These are phyloP conservation scores for Solanum tarapatanum DNA, from an alignment of 257 asterid species.

Conservation along the genomic window DNA sequence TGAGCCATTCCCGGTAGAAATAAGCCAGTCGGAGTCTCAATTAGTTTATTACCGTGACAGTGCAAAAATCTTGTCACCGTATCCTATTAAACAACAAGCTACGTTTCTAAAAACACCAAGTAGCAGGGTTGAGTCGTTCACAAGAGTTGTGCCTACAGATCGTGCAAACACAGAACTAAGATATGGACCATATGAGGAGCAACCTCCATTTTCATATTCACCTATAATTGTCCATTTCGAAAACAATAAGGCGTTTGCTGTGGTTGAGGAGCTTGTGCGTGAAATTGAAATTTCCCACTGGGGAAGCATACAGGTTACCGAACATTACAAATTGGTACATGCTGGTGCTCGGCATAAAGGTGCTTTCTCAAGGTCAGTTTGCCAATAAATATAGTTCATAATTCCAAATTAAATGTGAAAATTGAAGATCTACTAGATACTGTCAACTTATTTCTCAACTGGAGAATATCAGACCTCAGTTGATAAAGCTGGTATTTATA, in stretches of 20 bases:
- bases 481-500: background rate
- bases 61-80: slow-evolving; percentile 78
- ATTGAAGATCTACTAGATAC: background rate
- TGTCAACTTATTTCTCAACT: background rate
- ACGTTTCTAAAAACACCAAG: slow-evolving; percentile 66
- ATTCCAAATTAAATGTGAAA: background rate
- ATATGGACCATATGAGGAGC: slow-evolving; percentile 78
- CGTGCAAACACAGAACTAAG: slow-evolving; percentile 63
- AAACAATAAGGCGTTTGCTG: slow-evolving; percentile 87
- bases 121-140: slow-evolving; percentile 80
- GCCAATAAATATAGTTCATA: background rate
- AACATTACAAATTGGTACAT: slow-evolving; percentile 71
- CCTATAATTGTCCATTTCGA: slow-evolving; percentile 76
- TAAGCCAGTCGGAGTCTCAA: slow-evolving; percentile 85
- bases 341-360: slow-evolving; percentile 95
- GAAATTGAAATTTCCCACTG: slow-evolving; percentile 96
- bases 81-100: slow-evolving; percentile 62
- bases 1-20: slow-evolving; percentile 87
- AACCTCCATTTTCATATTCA: slow-evolving; percentile 48
- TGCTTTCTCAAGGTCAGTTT: slow-evolving; percentile 80
- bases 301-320: slow-evolving; percentile 92
- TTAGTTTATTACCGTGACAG: slow-evolving; percentile 91
- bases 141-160: slow-evolving; percentile 61
- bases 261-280: slow-evolving; percentile 98
- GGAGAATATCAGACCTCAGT: background rate